These are phyloP conservation scores for Moesziomyces sp. DNA, from an alignment of 1,284 basidiomycete genomes.

Conservation along the genomic window DNA sequence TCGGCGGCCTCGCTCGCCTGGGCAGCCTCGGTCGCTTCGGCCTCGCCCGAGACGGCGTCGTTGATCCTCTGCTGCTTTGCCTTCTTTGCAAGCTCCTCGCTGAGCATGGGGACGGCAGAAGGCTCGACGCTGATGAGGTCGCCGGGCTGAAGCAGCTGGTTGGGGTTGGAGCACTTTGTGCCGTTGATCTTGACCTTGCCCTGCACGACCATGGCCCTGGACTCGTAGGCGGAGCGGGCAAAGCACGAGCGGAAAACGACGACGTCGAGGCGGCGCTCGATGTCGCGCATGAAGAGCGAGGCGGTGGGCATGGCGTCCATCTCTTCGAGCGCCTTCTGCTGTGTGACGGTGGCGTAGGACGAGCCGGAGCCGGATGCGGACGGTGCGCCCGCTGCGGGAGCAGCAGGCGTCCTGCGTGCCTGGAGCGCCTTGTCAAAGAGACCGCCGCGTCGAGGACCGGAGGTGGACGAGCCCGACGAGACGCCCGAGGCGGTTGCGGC, in stretches of 20 bases:
- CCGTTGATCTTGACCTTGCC: slow-evolving; percentile 92
- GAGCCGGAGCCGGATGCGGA: slow-evolving; percentile 10
- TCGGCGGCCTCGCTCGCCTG: slow-evolving; percentile 1
- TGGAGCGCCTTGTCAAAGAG: slow-evolving; percentile 36
- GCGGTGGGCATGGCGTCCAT: slow-evolving; percentile 58
- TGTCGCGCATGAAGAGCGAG: slow-evolving; percentile 67
- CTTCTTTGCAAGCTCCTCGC: slow-evolving; percentile 50
- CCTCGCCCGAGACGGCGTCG: slow-evolving; percentile 46
- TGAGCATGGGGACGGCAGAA: slow-evolving; percentile 77
- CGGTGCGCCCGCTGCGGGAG: slow-evolving; percentile 1
- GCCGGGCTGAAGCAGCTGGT: slow-evolving; percentile 89
- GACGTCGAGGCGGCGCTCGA: slow-evolving; percentile 93
- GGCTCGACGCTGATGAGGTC: slow-evolving; percentile 94
- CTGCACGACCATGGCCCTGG: slow-evolving; percentile 84
- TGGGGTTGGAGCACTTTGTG: slow-evolving; percentile 81
- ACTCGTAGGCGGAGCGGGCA: slow-evolving; percentile 88
- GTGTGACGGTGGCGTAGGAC: slow-evolving; percentile 22
- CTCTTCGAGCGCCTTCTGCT: slow-evolving; percentile 35
- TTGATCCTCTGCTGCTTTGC: slow-evolving; percentile 38
- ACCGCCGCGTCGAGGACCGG: slow-evolving; percentile 33
- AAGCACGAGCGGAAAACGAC: slow-evolving; percentile 92
- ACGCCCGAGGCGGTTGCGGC: slow-evolving; percentile 24
- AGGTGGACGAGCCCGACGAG: slow-evolving; percentile 19
- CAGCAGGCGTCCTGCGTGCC: slow-evolving; percentile 32
- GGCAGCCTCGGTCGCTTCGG: slow-evolving; percentile 29